Base-by-base conservation (phyloP, 2,329 filamentous ascomycete species). In the Paramyrothecium roridum region DNA sequence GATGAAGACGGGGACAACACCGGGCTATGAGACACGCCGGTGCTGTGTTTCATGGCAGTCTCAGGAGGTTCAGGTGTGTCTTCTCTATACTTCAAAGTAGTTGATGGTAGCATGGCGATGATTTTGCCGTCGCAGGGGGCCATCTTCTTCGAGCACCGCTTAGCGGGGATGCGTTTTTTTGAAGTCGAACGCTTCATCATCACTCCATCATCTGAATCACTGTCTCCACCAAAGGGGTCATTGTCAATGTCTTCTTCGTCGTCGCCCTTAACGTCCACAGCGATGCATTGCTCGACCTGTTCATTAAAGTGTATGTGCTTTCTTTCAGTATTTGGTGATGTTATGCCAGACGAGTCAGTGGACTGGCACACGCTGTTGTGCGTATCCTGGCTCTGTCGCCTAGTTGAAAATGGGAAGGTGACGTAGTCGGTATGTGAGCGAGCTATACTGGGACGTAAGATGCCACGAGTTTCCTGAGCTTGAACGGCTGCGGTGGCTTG, bases 291-390 rank as follows among this genome's bases (percentile, higher is more conserved):
- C 69, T 93, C 88, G 2, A 99, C 95, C 73, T 93, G 90, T 67
- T 97, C 90, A 68, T 97, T 95, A 72, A 99, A 99, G 67, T 96
- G 91, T 61, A 99, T 98, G 69, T 96, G 93, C 57, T 87, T 92
- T 65, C 86, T 83, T 65, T 89, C 87, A 8, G 83, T 72, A 76
- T 84, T 74, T 56, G 91, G 73, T 68, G 87, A 79, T 72, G 78
- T 64, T 16, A 84, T 61, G n/a, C 88, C 89, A 1, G 92, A 96
- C 0, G 89, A 89, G 8, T 84, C 80, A 12, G 80, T 80, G 2
- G 88, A 91, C 37, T 85, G 84, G 7, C 85, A 81, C 52, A 87
- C 80, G 16, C 68, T 72, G 60, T 84, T 89, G 46, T 82, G 81
- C 50, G 83, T 84, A 55, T 85, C 85, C 62, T 81, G 78, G 62